Evolutionary conservation across 306 rosid species (phyloP).

Genomic region (Phaseolus lunatus): DNA sequence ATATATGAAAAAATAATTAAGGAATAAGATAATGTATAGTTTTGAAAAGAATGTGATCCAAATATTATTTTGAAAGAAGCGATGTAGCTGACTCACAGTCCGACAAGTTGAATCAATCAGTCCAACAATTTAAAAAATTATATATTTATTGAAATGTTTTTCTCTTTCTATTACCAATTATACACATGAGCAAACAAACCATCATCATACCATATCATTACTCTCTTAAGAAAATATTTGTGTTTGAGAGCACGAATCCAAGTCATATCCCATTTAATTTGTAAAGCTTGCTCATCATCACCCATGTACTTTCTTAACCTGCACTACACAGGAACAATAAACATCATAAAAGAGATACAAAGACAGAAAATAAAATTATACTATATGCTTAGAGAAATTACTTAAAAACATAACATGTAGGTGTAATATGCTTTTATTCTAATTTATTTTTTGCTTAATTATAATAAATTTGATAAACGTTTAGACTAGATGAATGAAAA

Average conservation of each 20-base stretch:
- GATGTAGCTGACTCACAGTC: not conserved
- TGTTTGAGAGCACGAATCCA: constrained; percentile 11
- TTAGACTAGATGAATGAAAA: not conserved
- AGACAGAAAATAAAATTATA: not conserved
- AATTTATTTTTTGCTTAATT: not conserved
- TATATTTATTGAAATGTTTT: not conserved
- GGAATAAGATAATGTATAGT: too few relatives aligned
- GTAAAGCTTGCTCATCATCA: constrained; percentile 42
- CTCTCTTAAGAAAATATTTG: constrained; percentile 23
- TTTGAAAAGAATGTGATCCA: too few relatives aligned
- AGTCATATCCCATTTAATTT: constrained; percentile 32
- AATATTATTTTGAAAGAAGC: not conserved
- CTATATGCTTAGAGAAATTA: not conserved
- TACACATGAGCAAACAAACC: not conserved
- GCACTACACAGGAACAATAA: constrained; percentile 25
- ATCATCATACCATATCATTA: constrained; percentile 35
- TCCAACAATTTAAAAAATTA: not conserved
- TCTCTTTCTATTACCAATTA: not conserved
- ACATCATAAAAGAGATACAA: too few relatives aligned
- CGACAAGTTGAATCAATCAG: not conserved
- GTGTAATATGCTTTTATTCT: not conserved
- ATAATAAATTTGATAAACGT: not conserved
- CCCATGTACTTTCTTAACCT: constrained; percentile 64
- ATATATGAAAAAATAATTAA: not conserved
- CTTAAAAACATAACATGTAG: not conserved